These are phyloP conservation scores for Artemisia tridentata DNA, from an alignment of 129 eudicot genomes.

Conservation along the genomic window DNA sequence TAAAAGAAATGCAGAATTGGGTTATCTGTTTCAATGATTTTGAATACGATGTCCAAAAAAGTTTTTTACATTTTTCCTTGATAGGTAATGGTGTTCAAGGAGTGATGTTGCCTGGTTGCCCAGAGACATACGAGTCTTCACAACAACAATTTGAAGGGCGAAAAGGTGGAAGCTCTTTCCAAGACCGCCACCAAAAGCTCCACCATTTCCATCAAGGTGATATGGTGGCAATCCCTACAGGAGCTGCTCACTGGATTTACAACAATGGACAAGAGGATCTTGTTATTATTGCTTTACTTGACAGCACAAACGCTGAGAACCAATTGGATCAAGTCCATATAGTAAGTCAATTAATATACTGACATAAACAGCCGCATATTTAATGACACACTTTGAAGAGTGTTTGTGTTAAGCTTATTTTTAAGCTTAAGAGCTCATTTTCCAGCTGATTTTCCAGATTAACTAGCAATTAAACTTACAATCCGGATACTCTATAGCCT, in stretches of 20 bases:
- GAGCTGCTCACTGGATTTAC: conserved; percentile 46
- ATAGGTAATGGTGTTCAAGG: conserved; percentile 61
- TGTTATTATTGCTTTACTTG: conserved; percentile 27
- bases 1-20: no score
- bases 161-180: conserved; percentile 9
- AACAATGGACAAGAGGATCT: conserved; percentile 32
- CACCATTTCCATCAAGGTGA: conserved; percentile 36
- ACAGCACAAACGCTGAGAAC: conserved; percentile 29
- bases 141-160: conserved; percentile 26
- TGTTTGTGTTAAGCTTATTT: no score
- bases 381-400: not conserved
- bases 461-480: no score
- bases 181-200: conserved; percentile 41
- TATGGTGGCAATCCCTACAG: conserved; percentile 37
- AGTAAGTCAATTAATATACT: conserved; percentile 12
- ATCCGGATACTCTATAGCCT: no score
- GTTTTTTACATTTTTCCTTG: not conserved
- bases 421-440: no score
- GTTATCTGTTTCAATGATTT: no score
- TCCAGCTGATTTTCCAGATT: no score
- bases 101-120: conserved; percentile 57
- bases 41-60: no score
- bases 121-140: conserved; percentile 53
- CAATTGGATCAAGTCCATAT: conserved; percentile 33
- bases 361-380: not conserved